Evolutionary conservation across 2,329 filamentous ascomycete species (phyloP).

Genomic region (Clarireedia paspali): DNA sequence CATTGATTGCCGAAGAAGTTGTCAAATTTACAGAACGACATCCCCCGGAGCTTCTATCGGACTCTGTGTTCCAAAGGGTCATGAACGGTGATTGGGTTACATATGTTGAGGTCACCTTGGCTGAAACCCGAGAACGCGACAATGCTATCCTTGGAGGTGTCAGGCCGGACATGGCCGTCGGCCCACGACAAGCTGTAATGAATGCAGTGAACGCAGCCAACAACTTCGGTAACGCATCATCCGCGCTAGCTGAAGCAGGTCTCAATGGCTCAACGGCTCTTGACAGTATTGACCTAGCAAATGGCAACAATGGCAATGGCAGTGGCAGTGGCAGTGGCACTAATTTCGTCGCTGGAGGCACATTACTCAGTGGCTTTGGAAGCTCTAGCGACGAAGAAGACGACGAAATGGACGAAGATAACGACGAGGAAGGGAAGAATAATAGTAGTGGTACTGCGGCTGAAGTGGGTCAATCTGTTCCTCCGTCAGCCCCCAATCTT

Average conservation of each 20-base stretch:
- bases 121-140: conserved; percentile 89
- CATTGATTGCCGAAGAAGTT: conserved; percentile 94
- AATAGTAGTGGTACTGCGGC: conserved; percentile 19
- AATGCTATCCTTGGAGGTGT: conserved; percentile 98
- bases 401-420: conserved; percentile 81
- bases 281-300: conserved; percentile 58
- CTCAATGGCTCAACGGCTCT: conserved; percentile 52
- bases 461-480: conserved; percentile 49
- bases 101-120: conserved; percentile 87
- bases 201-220: conserved; percentile 50
- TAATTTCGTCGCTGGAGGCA: conserved; percentile 65
- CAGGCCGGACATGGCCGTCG: conserved; percentile 81
- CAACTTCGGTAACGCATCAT: conserved; percentile 48
- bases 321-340: conserved; percentile 44
- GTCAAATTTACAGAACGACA: conserved; percentile 97
- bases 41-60: conserved; percentile 78
- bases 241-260: conserved; percentile 71
- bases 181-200: conserved; percentile 59
- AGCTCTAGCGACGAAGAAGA: conserved; percentile 95
- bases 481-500: conserved; percentile 29
- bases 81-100: conserved; percentile 87
- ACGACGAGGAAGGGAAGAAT: conserved; percentile 58
- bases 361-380: conserved; percentile 81
- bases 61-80: conserved; percentile 77
- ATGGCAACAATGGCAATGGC: conserved; percentile 53